These are phyloP conservation scores for Pholiota molesta DNA, from an alignment of 768 basidiomycete species.

Conservation along the genomic window DNA sequence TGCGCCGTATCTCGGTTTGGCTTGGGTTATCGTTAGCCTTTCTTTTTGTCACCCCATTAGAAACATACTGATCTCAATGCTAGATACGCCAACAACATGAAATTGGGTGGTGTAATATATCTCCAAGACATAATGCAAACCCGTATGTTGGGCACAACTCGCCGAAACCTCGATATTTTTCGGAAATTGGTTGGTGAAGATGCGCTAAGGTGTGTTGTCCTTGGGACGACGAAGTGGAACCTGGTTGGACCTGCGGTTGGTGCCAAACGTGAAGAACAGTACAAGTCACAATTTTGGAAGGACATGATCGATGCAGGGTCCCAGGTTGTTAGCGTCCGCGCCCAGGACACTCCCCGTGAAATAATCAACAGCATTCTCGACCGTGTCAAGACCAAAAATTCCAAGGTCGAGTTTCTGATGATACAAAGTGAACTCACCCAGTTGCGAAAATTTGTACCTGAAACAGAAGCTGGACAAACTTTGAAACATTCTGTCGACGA, in stretches of 20 bases:
- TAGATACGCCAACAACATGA: background rate
- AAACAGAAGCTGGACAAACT: slow-evolving; percentile 3
- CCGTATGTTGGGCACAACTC: background rate
- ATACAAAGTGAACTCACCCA: background rate
- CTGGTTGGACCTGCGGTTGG: background rate
- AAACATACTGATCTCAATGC: background rate
- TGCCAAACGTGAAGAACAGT: background rate
- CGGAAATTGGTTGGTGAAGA: background rate
- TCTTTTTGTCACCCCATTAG: background rate
- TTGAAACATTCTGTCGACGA: background rate
- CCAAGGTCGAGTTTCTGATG: background rate
- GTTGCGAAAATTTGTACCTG: background rate
- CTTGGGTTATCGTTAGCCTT: background rate
- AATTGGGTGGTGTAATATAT: slow-evolving; percentile 1
- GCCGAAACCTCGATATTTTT: background rate
- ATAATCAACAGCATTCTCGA: background rate
- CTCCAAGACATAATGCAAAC: slow-evolving; percentile 5
- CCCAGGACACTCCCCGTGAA: background rate
- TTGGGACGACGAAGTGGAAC: slow-evolving; percentile 2
- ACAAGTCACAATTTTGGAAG: background rate
- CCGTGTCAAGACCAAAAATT: background rate
- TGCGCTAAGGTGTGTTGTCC: background rate
- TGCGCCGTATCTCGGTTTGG: background rate
- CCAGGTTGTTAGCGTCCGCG: background rate
- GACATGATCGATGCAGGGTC: background rate